phyloP scores from a whole-genome alignment of 1,284 basidiomycete genomes.

The Microbotryum scabiosae region DNA sequence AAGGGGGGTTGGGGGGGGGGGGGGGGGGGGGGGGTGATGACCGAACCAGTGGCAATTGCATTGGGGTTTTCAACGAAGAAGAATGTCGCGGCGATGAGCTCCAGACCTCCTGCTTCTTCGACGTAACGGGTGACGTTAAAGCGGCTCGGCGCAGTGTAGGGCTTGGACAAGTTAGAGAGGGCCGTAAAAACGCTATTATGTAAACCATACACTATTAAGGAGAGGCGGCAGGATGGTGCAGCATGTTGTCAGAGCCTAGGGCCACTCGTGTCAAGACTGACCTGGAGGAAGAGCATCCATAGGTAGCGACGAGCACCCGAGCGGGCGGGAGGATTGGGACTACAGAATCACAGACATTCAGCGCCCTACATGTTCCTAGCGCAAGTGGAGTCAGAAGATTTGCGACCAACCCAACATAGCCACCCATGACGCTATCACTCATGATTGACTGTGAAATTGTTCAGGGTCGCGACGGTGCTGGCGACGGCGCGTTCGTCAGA shows the following conservation, averaged over 20 bases:
- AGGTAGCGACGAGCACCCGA: slow-evolving; percentile 47
- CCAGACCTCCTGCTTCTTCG: slow-evolving; percentile 34
- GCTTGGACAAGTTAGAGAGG: slow-evolving; percentile 49
- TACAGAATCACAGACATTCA: no score
- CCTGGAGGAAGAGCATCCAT: slow-evolving; percentile 56
- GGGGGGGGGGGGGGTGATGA: no score
- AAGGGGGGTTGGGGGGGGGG: no score
- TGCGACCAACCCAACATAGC: slow-evolving; percentile 50
- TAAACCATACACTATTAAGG: no score
- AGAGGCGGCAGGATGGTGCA: no score
- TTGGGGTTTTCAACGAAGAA: slow-evolving; percentile 42
- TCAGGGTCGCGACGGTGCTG: not conserved
- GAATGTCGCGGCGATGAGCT: slow-evolving; percentile 49
- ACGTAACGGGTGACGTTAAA: slow-evolving; percentile 40
- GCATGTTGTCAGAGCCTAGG: no score
- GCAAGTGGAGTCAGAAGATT: no score
- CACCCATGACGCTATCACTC: slow-evolving; percentile 40
- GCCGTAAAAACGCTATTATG: slow-evolving; percentile 48
- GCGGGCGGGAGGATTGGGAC: slow-evolving; percentile 43
- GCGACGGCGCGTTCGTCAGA: slow-evolving; percentile 53
- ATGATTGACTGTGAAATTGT: no score
- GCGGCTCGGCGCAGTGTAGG: slow-evolving; percentile 45
- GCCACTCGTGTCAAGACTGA: slow-evolving; percentile 25
- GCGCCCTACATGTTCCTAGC: no score
- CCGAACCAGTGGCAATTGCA: no score